Percentiles rank a stretch among this genome's conserved stretches.
These are phyloP conservation scores for Filobasidium uniguttulatum DNA, from an alignment of 1,284 basidiomycete genomes.

Conservation along the genomic window DNA sequence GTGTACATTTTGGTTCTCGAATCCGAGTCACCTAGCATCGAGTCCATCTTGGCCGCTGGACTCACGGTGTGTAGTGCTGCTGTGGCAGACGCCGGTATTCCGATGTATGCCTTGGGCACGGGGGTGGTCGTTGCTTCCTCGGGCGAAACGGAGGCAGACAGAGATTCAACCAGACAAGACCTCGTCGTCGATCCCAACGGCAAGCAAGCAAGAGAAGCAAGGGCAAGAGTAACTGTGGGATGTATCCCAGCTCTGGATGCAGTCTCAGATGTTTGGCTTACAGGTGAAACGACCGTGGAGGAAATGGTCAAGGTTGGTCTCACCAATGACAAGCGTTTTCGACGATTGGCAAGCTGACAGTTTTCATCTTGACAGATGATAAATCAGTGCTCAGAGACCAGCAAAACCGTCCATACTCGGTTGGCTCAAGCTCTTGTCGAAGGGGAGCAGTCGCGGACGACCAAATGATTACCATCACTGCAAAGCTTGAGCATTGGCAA, in stretches of 20 bases:
- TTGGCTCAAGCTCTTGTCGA: neutral
- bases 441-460: neutral
- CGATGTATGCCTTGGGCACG: conserved; percentile 31
- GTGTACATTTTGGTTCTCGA: conserved; percentile 83
- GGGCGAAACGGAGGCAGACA: neutral
- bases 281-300: conserved; percentile 42
- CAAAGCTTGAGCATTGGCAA: too few species aligned
- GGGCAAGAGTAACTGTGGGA: conserved; percentile 55
- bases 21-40: conserved; percentile 75
- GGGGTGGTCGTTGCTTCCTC: conserved; percentile 22
- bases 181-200: conserved; percentile 51
- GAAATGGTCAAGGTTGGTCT: conserved; percentile 20
- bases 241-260: conserved; percentile 83
- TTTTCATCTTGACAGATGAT: neutral
- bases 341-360: neutral
- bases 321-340: neutral
- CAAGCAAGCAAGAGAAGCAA: conserved; percentile 47
- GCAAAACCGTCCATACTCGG: neutral
- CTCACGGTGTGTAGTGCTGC: conserved; percentile 80
- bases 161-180: neutral
- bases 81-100: conserved; percentile 40
- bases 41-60: conserved; percentile 69
- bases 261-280: conserved; percentile 67
- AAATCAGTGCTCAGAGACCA: neutral
- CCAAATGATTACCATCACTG: too few species aligned